Evolutionary conservation across 805 yeast species (phyloP).

Genomic region (Vanderwaltozyma verrucispora): DNA sequence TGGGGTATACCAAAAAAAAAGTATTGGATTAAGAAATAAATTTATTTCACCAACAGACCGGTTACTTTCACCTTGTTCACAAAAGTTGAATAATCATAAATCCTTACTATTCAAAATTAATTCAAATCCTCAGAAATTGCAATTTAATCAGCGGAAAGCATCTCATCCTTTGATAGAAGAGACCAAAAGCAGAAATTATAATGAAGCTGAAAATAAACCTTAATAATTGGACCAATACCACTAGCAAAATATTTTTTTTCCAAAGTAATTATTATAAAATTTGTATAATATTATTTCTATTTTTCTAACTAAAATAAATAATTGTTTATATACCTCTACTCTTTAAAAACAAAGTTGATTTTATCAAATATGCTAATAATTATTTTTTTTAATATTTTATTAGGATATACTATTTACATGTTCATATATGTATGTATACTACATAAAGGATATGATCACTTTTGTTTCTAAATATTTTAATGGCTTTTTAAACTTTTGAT

Average conservation of each 20-base stretch:
- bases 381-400: neutral
- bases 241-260: too few species aligned
- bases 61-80: conserved; percentile 48
- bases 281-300: too few species aligned
- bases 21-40: conserved; percentile 10
- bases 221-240: too few species aligned
- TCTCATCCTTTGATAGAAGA: neutral
- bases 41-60: conserved; percentile 50
- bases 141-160: conserved; percentile 3
- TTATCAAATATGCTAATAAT: too few species aligned
- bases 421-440: neutral
- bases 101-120: conserved; percentile 13
- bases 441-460: too few species aligned
- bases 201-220: neutral
- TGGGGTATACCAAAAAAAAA: too few species aligned
- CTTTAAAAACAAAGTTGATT: too few species aligned
- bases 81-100: conserved; percentile 42
- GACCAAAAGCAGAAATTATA: neutral
- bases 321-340: too few species aligned
- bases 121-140: conserved; percentile 13
- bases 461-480: too few species aligned
- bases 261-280: too few species aligned
- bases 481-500: too few species aligned
- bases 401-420: conserved; percentile 2
- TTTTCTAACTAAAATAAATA: too few species aligned